Evolutionary conservation across 1,284 basidiomycete genomes (phyloP).

Genomic region (Cystobasidium slooffiae): DNA sequence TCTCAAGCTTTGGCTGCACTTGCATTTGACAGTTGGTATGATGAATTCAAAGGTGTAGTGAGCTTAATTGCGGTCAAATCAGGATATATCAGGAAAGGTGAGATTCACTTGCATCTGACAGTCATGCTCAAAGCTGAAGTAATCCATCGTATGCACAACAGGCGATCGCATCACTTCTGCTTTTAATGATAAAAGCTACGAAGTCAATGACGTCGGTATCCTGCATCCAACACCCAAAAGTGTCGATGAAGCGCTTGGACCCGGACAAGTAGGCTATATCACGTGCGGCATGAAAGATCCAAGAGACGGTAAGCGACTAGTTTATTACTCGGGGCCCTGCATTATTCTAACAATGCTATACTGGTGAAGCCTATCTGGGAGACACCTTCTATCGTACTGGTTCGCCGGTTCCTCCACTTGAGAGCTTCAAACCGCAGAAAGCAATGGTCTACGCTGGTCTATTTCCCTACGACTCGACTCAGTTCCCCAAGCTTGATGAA

Average conservation of each 20-base stretch:
- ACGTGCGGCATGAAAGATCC: conserved; percentile 96
- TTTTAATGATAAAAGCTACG: conserved; percentile 87
- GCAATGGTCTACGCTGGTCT: conserved; percentile 98
- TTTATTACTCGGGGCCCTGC: background rate
- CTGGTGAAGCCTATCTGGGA: conserved; percentile 76
- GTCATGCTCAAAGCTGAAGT: background rate
- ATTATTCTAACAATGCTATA: conserved; percentile 19
- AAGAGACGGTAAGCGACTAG: conserved; percentile 73
- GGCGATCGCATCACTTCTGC: conserved; percentile 88
- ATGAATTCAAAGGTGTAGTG: conserved; percentile 94
- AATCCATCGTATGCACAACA: conserved; percentile 52
- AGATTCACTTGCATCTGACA: conserved; percentile 5
- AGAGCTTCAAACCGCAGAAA: conserved; percentile 90
- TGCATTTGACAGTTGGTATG: conserved; percentile 90
- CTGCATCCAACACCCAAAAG: conserved; percentile 87
- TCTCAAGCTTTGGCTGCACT: conserved; percentile 69
- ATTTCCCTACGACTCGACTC: conserved; percentile 87
- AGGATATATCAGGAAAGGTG: conserved; percentile 64
- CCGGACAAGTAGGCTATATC: conserved; percentile 53
- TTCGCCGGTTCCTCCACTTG: conserved; percentile 77
- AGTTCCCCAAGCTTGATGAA: conserved; percentile 93
- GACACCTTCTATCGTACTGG: conserved; percentile 86
- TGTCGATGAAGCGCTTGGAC: conserved; percentile 53
- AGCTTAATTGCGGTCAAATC: conserved; percentile 78
- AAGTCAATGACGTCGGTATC: conserved; percentile 87